Evolutionary conservation across 2,329 filamentous ascomycete species (phyloP), one percentile per base, ranked within the genome.

Genomic region (Didymella exigua): DNA sequence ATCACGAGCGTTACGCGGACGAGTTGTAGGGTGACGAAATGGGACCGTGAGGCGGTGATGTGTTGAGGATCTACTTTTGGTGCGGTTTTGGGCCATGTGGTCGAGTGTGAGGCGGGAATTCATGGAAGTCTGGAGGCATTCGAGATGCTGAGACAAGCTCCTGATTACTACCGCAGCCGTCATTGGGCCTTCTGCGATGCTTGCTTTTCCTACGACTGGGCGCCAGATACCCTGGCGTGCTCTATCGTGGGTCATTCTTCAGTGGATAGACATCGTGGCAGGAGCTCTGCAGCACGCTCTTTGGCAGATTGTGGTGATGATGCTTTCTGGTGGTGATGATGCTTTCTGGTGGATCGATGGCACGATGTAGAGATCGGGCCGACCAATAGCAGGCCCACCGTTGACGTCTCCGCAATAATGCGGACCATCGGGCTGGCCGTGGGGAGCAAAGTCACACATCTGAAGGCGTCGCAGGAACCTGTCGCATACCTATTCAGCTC

Each of bases 1-100:
- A 73, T 38, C 60, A 75, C 29, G 73, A 76, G 58, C 68, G 66
- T 2, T 72, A 64, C 48, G 66, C 63, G 4, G 67, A 74, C 19
- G 71, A 73, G 18, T 30, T 62, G 5, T 72, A n/a, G n/a, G n/a
- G n/a, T n/a, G n/a, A n/a, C n/a, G 49, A 48, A 42, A 21, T 11
- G 29, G 8, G 11, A 4, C 5, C 34, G 31, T 34, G 27, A 40
- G 4, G 41, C 5, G 27, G 11, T 5, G 5, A 16, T 36, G n/a
- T n/a, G n/a, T n/a, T n/a, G n/a, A n/a, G n/a, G n/a, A n/a, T n/a
- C n/a, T n/a, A n/a, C n/a, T n/a, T n/a, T n/a, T n/a, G n/a, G n/a
- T n/a, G n/a, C n/a, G n/a, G n/a, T n/a, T n/a, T 29, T 18, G 31
- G 4, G 4, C 16, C 3, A 8, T 31, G 13, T 37, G n/a, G 13